A percentile compares a stretch with the other conserved stretches of the same genome.
phyloP scores from a whole-genome alignment of 2,329 filamentous ascomycete genomes.

The Cladosporium cucumerinum region DNA sequence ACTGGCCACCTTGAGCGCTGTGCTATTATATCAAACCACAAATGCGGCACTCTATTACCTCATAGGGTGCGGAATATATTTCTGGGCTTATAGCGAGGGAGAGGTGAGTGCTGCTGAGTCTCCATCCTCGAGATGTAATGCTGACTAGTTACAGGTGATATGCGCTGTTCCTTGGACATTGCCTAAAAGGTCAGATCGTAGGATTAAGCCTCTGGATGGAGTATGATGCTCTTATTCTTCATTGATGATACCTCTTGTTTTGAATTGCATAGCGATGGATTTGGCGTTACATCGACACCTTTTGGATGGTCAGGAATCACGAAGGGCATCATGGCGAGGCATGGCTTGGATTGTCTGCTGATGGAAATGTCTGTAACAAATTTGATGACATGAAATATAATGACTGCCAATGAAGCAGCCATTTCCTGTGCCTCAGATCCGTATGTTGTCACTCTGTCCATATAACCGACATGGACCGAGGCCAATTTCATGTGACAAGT shows the following conservation, averaged over 20 bases:
- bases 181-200: constrained; percentile 40
- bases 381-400: neutral
- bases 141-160: constrained; percentile 38
- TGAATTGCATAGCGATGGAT: constrained; percentile 22
- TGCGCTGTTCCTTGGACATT: constrained; percentile 51
- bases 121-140: neutral
- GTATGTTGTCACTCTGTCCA: neutral
- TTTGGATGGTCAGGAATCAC: neutral
- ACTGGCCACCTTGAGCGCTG: constrained; percentile 67
- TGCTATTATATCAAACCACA: constrained; percentile 85
- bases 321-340: neutral
- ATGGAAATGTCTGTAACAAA: neutral
- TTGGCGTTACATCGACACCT: neutral
- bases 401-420: neutral
- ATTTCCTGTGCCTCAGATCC: neutral
- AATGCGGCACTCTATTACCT: constrained; percentile 91
- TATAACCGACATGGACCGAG: neutral
- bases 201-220: constrained; percentile 23
- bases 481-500: neutral
- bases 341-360: constrained; percentile 2
- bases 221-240: constrained; percentile 10
- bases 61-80: constrained; percentile 81
- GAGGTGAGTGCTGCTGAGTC: constrained; percentile 63
- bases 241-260: constrained; percentile 12
- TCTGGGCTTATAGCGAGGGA: constrained; percentile 96